Base-by-base conservation (phyloP, 768 basidiomycete species). In the Strobilomyces confusus region DNA sequence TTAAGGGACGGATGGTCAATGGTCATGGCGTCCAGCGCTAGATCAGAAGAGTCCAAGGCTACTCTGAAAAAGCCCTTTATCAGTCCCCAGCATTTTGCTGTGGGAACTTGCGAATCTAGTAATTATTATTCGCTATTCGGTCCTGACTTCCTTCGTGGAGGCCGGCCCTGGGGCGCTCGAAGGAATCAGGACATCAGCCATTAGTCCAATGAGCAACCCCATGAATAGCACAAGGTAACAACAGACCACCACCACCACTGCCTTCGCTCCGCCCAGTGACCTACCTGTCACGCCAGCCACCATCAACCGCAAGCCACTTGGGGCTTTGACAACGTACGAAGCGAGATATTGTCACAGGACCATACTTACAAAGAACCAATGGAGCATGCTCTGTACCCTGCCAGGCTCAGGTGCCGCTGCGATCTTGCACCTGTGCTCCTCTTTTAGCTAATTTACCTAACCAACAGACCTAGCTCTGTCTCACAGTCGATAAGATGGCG, bases 81-180 rank as follows among this genome's bases (percentile, higher is more conserved):
- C 34, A 44, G n/a, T 20, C 25, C 42, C 32, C 9, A 53, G 15
- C 29, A 17, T n/a, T 14, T 11, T 12, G 43, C 36, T 54, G 34
- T 44, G 48, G 48, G 48, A 54, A 54, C 29, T 30, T 44, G 52
- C 34, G 23, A 44, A 50, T 50, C 42, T 9, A 25, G 23, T 32
- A 37, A 44, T 37, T n/a, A 19, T 49, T 17, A 33, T 48, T 43
- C 32, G 17, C 14, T 9, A 20, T 49, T 22, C 15, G 33, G 29
- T 32, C 30, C 17, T 23, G 38, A 38, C 42, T 26, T 44, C 33
- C 17, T 14, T 23, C 41, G 25, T 13, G 41, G 33, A 22, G 33
- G 8, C 34, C 36, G 26, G 26, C 41, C 23, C n/a, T 22, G 15
- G 42, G 15, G 42, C 29, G 12, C 25, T 29, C 15, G 3, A 15